Base-by-base conservation (phyloP, 371 early-diverging fungal genomes). In the Mortierella sp. region DNA sequence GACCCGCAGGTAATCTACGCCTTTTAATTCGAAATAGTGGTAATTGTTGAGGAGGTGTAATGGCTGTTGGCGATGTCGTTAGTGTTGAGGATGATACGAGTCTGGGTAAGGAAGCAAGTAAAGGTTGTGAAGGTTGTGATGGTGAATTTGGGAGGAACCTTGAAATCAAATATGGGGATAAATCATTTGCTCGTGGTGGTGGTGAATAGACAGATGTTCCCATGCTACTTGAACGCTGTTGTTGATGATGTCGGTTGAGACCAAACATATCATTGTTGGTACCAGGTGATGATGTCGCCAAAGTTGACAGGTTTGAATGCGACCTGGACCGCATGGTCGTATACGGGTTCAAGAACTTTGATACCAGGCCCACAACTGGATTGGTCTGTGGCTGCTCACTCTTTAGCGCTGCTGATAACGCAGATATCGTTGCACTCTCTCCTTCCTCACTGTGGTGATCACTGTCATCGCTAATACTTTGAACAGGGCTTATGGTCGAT, bases 341-440 rank as follows among this genome's bases (percentile, higher is more conserved):
- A 48, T 57, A 45, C 21, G 80, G 65, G 33, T 41, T 61, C 58
- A 80, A 52, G 36, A 80, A 62, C 53, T 62, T 70, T 38, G 81
- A 61, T 13, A 75, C 72, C 16, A 74, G 11, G 24, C 69, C 76
- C 4, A 38, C 53, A 22, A 72, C 72, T 0, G 75, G 59, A 3
- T 72, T 61, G 11, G 55, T 28, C 28, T 15, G 38, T 15, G 1
- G 58, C 15, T 32, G 58, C 33, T 59, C 59, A n/a, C 21, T 48
- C 22, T 21, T 22, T n/a, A 38, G 24, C 1, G 58, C 19, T 15
- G 64, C 28, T 7, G 55, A 58, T 6, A 63, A 43, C 19, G 38
- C 10, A 40, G 60, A 48, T 24, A 52, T n/a, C 0, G 60, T 38
- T 15, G 40, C 41, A 38, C 60, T 62, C 16, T 36, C 64, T 11